phyloP scores from a whole-genome alignment of 2,329 filamentous ascomycete genomes.

The Botryotinia globosa region DNA sequence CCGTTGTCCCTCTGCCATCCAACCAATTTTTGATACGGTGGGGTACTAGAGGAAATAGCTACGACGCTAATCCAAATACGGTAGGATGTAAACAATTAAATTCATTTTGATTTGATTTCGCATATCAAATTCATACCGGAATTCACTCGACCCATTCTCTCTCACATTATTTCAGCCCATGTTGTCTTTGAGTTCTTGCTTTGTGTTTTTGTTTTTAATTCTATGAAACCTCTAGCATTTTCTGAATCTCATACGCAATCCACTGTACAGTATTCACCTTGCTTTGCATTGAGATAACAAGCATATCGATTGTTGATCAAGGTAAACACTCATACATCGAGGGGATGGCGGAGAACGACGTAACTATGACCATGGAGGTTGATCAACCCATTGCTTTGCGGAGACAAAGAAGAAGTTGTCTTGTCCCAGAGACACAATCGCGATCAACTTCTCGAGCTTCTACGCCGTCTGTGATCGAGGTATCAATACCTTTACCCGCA shows the following conservation, averaged over 20 bases:
- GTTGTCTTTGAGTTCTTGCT: background rate
- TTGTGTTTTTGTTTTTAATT: background rate
- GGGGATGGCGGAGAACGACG: conserved; percentile 18
- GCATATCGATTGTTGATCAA: background rate
- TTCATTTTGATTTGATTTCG: conserved; percentile 10
- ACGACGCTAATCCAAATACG: background rate
- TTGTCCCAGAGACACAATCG: conserved; percentile 26
- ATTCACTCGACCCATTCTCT: background rate
- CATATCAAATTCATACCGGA: background rate
- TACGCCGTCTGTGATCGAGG: conserved; percentile 29
- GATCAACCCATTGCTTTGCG: conserved; percentile 56
- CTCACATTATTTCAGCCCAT: background rate
- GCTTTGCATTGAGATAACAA: background rate
- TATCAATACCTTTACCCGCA: conserved; percentile 35
- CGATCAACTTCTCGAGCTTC: conserved; percentile 25
- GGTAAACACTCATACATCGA: background rate
- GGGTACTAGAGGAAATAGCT: background rate
- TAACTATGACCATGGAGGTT: conserved; percentile 39
- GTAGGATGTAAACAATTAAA: conserved; percentile 20
- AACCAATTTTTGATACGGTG: conserved; percentile 13
- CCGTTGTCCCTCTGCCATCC: conserved; percentile 19
- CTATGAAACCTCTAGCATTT: background rate
- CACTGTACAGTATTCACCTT: background rate
- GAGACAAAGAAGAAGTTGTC: conserved; percentile 49
- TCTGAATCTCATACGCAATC: background rate